Conservation (phyloP, 805 yeast genomes). For the Candida germanica region DNA sequence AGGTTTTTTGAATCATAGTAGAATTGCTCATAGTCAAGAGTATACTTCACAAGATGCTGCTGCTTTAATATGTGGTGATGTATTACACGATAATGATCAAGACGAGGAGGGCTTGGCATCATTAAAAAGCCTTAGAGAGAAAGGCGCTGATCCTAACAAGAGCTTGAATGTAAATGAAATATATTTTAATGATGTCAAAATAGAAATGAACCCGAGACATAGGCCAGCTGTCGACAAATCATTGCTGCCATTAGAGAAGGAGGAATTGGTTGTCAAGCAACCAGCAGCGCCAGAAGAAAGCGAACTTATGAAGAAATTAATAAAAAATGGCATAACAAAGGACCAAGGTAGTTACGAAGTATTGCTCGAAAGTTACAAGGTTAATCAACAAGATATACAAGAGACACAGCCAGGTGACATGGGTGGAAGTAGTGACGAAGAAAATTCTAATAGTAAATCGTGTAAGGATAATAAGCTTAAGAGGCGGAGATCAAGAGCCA, state of each 20-base stretch:
- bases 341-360: conserved; percentile 14
- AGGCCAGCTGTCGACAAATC: conserved; percentile 12
- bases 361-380: conserved; percentile 10
- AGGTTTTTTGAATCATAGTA: conserved; percentile 74
- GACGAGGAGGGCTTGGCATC: conserved; percentile 48
- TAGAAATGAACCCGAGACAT: conserved; percentile 26
- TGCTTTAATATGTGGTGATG: conserved; percentile 62
- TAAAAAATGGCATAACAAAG: conserved; percentile 31
- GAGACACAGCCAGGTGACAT: conserved; percentile 35
- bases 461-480: conserved; percentile 11
- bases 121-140: conserved; percentile 31
- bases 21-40: conserved; percentile 70
- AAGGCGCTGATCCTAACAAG: conserved; percentile 40
- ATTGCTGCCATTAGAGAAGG: conserved; percentile 15
- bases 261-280: neutral
- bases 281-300: conserved; percentile 13
- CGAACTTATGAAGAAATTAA: conserved; percentile 36
- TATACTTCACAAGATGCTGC: conserved; percentile 73
- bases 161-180: conserved; percentile 38
- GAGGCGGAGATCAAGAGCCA: conserved; percentile 15
- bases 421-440: conserved; percentile 14
- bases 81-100: conserved; percentile 53
- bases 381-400: conserved; percentile 9
- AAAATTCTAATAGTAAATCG: conserved; percentile 15
- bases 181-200: conserved; percentile 31